Base-by-base conservation (phyloP, 495 filamentous ascomycete species). In the Xylaria curta region DNA sequence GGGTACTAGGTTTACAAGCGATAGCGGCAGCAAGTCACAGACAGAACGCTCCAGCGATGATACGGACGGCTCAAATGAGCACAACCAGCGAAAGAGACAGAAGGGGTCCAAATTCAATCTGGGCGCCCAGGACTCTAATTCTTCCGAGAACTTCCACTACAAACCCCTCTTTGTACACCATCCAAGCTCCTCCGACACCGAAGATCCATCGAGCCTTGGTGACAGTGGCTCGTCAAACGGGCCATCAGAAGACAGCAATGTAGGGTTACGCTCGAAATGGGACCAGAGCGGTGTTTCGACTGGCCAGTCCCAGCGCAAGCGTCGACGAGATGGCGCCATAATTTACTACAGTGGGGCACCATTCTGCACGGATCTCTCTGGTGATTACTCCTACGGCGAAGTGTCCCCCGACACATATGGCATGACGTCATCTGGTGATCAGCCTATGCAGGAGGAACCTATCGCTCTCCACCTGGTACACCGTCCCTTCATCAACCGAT, bases 311-410 rank as follows among this genome's bases (percentile, higher is more conserved):
- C 81, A 81, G 63, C 80, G 83, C 65, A 81, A 81, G 72, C 82
- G 80, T 46, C 82, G 80, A 15, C 85, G 85, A 21, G 90, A 89
- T 74, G 93, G 93, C 15, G 90, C 93, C 24, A 93, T 94, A 74
- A 91, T 94, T 60, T 95, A 91, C 77, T 95, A 94, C 79, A 91
- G 90, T 67, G 87, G 89, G 31, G 89, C 90, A 7, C 85, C 84
- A 1, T 95, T 95, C 77, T 94, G 88, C 79, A 93, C 90, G 15
- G 93, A 95, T 81, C 84, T 94, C 5, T 92, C 88, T 59, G 87
- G 89, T n/a, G 89, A 93, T 75, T 71, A 75, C 71, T 68, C 71
- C 76, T 70, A 75, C 69, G 72, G 74, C 2, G 80, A 82, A 56
- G 72, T 76, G 42, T 86, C 79, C 5, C 78, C 78, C 58, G 76